Evolutionary conservation across 495 filamentous ascomycete species (phyloP).

Genomic region (Pseudomonodictys pantanalensis): DNA sequence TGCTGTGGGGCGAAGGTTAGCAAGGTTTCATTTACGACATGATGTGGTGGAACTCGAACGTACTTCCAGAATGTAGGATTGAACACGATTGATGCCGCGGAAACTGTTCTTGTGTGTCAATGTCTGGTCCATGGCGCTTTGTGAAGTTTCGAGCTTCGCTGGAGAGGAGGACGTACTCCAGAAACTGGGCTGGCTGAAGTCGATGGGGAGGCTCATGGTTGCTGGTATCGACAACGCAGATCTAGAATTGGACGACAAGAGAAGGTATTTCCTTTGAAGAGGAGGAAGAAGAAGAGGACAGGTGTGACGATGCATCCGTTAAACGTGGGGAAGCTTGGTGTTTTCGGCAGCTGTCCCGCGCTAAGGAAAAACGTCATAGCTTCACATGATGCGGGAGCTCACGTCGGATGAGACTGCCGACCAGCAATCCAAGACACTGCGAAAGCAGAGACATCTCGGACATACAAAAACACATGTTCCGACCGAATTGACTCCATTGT

Average conservation of each 20-base stretch:
- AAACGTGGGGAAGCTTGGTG: slow-evolving; percentile 5
- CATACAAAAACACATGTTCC: no score
- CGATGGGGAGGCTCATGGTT: slow-evolving; percentile 42
- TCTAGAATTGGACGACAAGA: neutral
- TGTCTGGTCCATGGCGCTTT: neutral
- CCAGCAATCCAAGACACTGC: no score
- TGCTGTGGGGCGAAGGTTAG: slow-evolving; percentile 46
- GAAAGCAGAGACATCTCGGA: no score
- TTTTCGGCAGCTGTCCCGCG: neutral
- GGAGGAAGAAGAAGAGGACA: neutral
- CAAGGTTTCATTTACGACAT: neutral
- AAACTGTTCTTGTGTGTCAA: slow-evolving; percentile 49
- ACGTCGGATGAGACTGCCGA: neutral
- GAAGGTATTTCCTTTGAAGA: neutral
- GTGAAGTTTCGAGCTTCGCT: neutral
- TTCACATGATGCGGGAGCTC: slow-evolving; percentile 1
- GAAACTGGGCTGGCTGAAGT: slow-evolving; percentile 64
- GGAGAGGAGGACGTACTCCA: slow-evolving; percentile 48
- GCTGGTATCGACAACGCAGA: neutral
- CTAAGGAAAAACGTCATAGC: slow-evolving; percentile 17
- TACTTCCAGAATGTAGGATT: slow-evolving; percentile 83
- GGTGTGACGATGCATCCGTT: neutral
- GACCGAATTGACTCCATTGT: no score
- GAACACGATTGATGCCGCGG: slow-evolving; percentile 65
- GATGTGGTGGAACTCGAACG: slow-evolving; percentile 31